Conservation (phyloP, 495 filamentous ascomycete species). For the Aspergillus nanangensis region DNA sequence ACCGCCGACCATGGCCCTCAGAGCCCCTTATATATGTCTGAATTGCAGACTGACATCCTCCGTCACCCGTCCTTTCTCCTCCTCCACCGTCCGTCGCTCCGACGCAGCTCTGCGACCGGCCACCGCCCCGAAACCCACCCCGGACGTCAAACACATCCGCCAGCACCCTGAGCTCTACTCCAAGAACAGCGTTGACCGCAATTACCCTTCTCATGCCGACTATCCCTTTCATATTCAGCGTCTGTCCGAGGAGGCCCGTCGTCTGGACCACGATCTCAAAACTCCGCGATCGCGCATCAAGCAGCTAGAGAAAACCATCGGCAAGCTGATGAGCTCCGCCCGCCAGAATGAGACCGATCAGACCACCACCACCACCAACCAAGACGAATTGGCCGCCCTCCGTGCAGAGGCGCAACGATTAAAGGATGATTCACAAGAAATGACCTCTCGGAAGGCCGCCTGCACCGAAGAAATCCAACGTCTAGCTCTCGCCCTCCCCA, state of each 20-base stretch:
- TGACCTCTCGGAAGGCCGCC: conserved; percentile 54
- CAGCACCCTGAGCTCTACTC: conserved; percentile 72
- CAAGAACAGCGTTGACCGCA: conserved; percentile 78
- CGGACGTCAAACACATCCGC: conserved; percentile 87
- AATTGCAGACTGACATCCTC: conserved; percentile 37
- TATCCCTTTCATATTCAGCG: conserved; percentile 66
- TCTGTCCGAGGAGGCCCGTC: conserved; percentile 63
- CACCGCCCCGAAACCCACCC: conserved; percentile 72
- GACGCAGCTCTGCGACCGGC: conserved; percentile 49
- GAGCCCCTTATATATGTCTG: conserved; percentile 32
- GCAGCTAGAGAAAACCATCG: conserved; percentile 38
- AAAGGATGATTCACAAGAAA: conserved; percentile 58
- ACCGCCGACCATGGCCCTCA: conserved; percentile 19
- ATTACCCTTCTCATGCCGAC: conserved; percentile 64
- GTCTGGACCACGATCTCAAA: conserved; percentile 36
- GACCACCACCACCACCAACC: conserved; percentile 5
- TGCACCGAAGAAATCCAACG: conserved; percentile 64
- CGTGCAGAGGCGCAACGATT: conserved; percentile 64
- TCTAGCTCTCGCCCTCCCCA: conserved; percentile 78
- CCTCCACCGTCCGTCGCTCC: conserved; percentile 23
- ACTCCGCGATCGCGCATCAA: conserved; percentile 34
- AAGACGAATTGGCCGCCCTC: conserved; percentile 21
- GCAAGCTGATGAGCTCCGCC: conserved; percentile 24
- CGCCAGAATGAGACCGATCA: conserved; percentile 17
- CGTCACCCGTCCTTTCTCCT: conserved; percentile 6